phyloP scores from a whole-genome alignment of 78 protist genomes.

The Dictyostelium intermedium region DNA sequence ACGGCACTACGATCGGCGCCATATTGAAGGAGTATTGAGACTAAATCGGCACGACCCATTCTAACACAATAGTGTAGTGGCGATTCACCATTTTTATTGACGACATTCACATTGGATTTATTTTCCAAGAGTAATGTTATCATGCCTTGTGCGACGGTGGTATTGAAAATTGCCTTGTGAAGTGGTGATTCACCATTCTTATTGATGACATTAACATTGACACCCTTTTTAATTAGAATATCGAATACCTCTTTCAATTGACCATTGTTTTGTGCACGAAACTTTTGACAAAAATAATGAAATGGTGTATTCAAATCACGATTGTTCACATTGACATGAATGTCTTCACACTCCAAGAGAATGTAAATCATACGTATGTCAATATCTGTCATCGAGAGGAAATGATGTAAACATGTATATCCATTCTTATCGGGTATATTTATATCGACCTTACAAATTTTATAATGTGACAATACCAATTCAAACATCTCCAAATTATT shows the following conservation, averaged over 20 bases:
- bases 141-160: conserved; percentile 46
- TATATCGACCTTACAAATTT: conserved; percentile 58
- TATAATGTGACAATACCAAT: conserved; percentile 21
- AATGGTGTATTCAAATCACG: conserved; percentile 80
- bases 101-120: conserved; percentile 54
- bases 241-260: conserved; percentile 57
- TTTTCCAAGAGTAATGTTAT: conserved; percentile 32
- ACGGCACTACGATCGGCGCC: conserved; percentile 63
- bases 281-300: conserved; percentile 87
- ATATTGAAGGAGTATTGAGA: conserved; percentile 62
- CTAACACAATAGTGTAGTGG: conserved; percentile 85
- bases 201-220: conserved; percentile 72
- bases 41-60: conserved; percentile 82
- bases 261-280: conserved; percentile 26
- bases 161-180: conserved; percentile 82
- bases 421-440: conserved; percentile 78
- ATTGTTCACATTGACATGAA: conserved; percentile 77
- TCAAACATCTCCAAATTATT: conserved; percentile 67
- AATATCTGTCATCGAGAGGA: conserved; percentile 47
- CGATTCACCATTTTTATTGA: conserved; percentile 64
- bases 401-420: conserved; percentile 72
- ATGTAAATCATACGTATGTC: conserved; percentile 10
- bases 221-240: conserved; percentile 43
- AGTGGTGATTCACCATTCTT: conserved; percentile 86
- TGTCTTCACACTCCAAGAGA: conserved; percentile 29